phyloP scores from a whole-genome alignment of 2,329 filamentous ascomycete species.

The Alternaria burnsii region DNA sequence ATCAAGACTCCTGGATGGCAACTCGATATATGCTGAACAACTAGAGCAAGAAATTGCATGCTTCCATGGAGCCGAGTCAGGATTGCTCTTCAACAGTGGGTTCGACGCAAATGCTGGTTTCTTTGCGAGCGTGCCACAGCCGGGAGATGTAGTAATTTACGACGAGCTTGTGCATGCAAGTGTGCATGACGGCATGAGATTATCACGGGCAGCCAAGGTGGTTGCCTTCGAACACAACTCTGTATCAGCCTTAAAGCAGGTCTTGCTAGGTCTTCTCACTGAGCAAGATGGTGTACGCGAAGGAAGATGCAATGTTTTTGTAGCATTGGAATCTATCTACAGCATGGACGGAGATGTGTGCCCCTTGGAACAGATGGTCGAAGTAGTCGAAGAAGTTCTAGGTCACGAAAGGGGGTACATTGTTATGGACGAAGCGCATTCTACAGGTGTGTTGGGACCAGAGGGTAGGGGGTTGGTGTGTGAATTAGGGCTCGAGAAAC shows the following conservation, averaged over 20 bases:
- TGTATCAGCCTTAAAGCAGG: constrained; percentile 46
- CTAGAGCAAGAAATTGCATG: constrained; percentile 66
- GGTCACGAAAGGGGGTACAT: constrained; percentile 68
- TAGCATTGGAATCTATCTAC: constrained; percentile 60
- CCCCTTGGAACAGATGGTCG: constrained; percentile 68
- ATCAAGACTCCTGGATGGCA: constrained; percentile 71
- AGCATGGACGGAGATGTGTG: constrained; percentile 85
- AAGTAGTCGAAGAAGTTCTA: constrained; percentile 64
- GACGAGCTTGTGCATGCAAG: constrained; percentile 79
- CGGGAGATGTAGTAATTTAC: constrained; percentile 67
- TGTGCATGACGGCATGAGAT: constrained; percentile 75
- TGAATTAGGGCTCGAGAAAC: constrained; percentile 60
- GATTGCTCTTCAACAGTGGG: constrained; percentile 67
- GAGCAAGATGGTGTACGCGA: constrained; percentile 30
- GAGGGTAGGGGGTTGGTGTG: constrained; percentile 66
- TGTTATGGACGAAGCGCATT: constrained; percentile 74
- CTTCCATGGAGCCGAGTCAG: constrained; percentile 67
- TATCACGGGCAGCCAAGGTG: constrained; percentile 63
- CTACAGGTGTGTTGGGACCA: constrained; percentile 67
- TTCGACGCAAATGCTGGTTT: constrained; percentile 61
- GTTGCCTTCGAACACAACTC: constrained; percentile 68
- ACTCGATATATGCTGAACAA: constrained; percentile 67
- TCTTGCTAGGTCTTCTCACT: constrained; percentile 51
- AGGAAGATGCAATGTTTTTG: constrained; percentile 40
- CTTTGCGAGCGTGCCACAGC: constrained; percentile 59